A percentile compares a stretch with the other conserved stretches of the same genome.
Conservation (phyloP, 371 early-diverging fungal species). For the Mucor racemosus region DNA sequence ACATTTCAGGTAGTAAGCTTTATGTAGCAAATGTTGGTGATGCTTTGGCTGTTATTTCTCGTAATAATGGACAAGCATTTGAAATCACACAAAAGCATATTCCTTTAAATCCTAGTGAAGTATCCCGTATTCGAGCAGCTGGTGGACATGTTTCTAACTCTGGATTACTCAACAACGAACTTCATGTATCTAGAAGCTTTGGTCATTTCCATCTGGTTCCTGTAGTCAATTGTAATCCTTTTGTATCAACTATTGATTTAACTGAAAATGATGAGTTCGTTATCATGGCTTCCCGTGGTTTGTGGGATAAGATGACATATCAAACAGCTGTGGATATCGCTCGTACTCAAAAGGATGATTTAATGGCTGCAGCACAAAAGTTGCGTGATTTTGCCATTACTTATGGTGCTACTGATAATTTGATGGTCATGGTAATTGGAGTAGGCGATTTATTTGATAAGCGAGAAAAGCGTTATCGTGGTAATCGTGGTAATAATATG, state of each 20-base stretch:
- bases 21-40: slow-evolving; percentile 94
- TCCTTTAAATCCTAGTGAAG: slow-evolving; percentile 71
- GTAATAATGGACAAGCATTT: slow-evolving; percentile 71
- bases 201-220: slow-evolving; percentile 85
- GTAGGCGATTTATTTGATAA: slow-evolving; percentile 74
- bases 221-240: slow-evolving; percentile 86
- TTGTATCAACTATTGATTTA: slow-evolving; percentile 71
- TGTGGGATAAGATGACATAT: slow-evolving; percentile 85
- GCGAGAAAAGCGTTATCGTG: slow-evolving; percentile 34
- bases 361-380: slow-evolving; percentile 81
- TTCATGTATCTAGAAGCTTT: slow-evolving; percentile 81
- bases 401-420: slow-evolving; percentile 76
- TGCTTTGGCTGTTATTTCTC: slow-evolving; percentile 80
- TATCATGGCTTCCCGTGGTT: slow-evolving; percentile 79
- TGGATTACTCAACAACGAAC: slow-evolving; percentile 72
- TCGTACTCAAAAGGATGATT: slow-evolving; percentile 71
- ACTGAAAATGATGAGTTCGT: slow-evolving; percentile 89
- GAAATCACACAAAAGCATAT: slow-evolving; percentile 81
- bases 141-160: slow-evolving; percentile 82
- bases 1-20: slow-evolving; percentile 76
- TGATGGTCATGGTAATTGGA: slow-evolving; percentile 87
- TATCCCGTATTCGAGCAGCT: slow-evolving; percentile 73
- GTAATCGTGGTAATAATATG: slow-evolving; percentile 30
- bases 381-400: slow-evolving; percentile 87
- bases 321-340: slow-evolving; percentile 87